Evolutionary conservation across 352 stramenopile genomes (phyloP).

Genomic region (Phytopythium cucurbitacearum): DNA sequence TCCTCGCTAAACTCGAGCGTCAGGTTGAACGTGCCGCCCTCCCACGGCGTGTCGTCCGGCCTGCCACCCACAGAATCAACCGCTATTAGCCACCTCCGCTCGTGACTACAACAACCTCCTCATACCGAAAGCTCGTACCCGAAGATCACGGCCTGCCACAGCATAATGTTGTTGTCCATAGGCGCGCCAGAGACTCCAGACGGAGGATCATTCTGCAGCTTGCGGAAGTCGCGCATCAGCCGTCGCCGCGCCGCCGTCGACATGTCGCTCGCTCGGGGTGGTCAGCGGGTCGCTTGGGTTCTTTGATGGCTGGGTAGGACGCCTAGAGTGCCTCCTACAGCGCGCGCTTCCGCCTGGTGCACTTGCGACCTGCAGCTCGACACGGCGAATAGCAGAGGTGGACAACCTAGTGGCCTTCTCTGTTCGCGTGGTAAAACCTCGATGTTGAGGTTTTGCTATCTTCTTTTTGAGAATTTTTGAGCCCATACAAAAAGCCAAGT

Average conservation of each 20-base stretch:
- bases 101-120: background rate
- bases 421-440: too few relatives aligned
- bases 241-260: constrained; percentile 93
- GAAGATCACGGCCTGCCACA: constrained; percentile 93
- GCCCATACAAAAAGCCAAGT: too few relatives aligned
- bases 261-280: constrained; percentile 47
- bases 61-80: constrained; percentile 48
- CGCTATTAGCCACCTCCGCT: too few relatives aligned
- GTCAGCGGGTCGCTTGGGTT: background rate
- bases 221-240: constrained; percentile 97
- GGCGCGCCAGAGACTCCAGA: constrained; percentile 95
- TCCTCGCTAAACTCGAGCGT: constrained; percentile 99
- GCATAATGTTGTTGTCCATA: constrained; percentile 99
- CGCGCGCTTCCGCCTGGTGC: too few relatives aligned
- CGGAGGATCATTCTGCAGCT: constrained; percentile 98
- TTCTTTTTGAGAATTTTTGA: too few relatives aligned
- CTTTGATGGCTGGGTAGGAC: too few relatives aligned
- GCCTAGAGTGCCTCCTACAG: too few relatives aligned
- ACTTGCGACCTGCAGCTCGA: constrained; percentile 14
- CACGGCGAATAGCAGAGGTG: background rate
- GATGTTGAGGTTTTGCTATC: too few relatives aligned
- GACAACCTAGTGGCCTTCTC: too few relatives aligned
- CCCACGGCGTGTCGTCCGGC: constrained; percentile 98
- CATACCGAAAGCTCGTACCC: constrained; percentile 34
- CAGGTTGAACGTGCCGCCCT: constrained; percentile 98